A percentile compares a stretch with the other conserved stretches of the same genome.
phyloP scores from a whole-genome alignment of 345 rosid species.

The Brassica rapa region DNA sequence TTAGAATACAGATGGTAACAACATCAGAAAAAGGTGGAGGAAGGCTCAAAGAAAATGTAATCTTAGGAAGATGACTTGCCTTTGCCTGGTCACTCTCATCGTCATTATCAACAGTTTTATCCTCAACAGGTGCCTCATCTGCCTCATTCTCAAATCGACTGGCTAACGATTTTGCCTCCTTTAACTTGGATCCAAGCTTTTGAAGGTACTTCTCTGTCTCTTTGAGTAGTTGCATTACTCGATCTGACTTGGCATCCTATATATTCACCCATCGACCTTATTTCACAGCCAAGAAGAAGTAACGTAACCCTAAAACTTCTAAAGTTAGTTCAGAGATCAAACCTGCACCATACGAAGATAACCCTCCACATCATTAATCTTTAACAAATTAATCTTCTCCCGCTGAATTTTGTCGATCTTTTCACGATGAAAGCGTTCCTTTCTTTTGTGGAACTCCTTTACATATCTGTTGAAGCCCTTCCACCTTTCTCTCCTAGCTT shows the following conservation, averaged over 20 bases:
- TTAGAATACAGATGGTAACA: constrained; percentile 24
- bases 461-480: constrained; percentile 84
- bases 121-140: constrained; percentile 63
- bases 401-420: constrained; percentile 94
- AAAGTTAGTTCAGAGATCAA: constrained; percentile 36
- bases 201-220: constrained; percentile 94
- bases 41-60: neutral
- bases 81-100: constrained; percentile 91
- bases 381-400: constrained; percentile 86
- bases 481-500: constrained; percentile 85
- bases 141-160: constrained; percentile 61
- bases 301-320: constrained; percentile 10
- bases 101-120: constrained; percentile 74
- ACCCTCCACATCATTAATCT: constrained; percentile 96
- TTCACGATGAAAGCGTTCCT: constrained; percentile 89
- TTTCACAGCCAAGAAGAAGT: constrained; percentile 14
- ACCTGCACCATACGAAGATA: constrained; percentile 97
- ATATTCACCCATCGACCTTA: neutral
- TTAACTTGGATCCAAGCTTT: constrained; percentile 83
- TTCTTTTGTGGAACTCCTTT: constrained; percentile 88
- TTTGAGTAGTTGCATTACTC: constrained; percentile 82
- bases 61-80: constrained; percentile 47
- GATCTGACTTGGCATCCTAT: constrained; percentile 93
- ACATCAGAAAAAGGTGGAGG: constrained; percentile 17
- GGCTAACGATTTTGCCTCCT: constrained; percentile 63